A percentile compares a stretch with the other conserved stretches of the same genome.
Conservation (phyloP, 352 stramenopile species). For the Phytophthora pisi region DNA sequence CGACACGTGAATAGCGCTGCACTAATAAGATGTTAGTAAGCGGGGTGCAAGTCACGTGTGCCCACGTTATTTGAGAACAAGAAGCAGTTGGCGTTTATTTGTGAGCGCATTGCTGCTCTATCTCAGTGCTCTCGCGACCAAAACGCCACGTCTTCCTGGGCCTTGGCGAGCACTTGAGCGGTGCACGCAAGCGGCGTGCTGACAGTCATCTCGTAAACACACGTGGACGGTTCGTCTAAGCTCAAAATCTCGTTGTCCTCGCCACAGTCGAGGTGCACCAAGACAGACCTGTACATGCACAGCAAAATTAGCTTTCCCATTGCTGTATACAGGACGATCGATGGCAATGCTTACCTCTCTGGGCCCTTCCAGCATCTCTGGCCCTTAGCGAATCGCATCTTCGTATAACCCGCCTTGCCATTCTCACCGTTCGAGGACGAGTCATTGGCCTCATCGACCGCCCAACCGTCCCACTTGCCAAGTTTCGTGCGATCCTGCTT, state of each 20-base stretch:
- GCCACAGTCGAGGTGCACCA: slow-evolving; percentile 84
- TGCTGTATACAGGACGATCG: not conserved
- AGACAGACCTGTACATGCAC: slow-evolving; percentile 48
- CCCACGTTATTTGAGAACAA: no score
- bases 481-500: slow-evolving; percentile 83
- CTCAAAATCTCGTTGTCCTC: slow-evolving; percentile 78
- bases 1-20: no score
- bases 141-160: slow-evolving; percentile 56
- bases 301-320: not conserved
- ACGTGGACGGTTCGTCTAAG: slow-evolving; percentile 94
- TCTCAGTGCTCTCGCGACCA: slow-evolving; percentile 33
- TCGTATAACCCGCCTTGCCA: slow-evolving; percentile 44
- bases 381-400: slow-evolving; percentile 81
- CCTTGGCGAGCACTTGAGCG: slow-evolving; percentile 44
- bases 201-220: slow-evolving; percentile 90
- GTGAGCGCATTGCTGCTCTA: not conserved
- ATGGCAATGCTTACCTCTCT: slow-evolving; percentile 46
- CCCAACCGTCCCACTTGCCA: slow-evolving; percentile 79
- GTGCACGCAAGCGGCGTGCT: slow-evolving; percentile 68
- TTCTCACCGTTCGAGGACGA: not conserved
- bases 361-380: slow-evolving; percentile 93
- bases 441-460: slow-evolving; percentile 4
- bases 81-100: not conserved
- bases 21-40: no score
- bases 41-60: no score